phyloP scores from a whole-genome alignment of 2,329 filamentous ascomycete genomes.

The Coniella lustricola region DNA sequence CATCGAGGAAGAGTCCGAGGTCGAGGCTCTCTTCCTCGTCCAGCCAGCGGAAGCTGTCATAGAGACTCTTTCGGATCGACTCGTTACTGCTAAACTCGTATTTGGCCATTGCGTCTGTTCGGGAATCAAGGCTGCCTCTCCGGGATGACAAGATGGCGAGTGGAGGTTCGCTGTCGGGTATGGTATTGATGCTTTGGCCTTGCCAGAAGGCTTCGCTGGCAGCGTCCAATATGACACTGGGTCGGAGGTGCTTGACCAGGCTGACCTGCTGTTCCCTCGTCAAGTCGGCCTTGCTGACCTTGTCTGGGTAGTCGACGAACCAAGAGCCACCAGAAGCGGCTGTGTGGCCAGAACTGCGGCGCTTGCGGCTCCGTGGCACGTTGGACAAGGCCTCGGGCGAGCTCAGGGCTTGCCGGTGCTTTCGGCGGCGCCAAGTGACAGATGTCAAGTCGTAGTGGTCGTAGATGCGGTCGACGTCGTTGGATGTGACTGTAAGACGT shows the following conservation, averaged over 20 bases:
- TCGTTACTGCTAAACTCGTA: slow-evolving; percentile 17
- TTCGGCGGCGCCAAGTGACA: slow-evolving; percentile 24
- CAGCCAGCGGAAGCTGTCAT: slow-evolving; percentile 66
- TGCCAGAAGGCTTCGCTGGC: slow-evolving; percentile 52
- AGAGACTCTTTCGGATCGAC: slow-evolving; percentile 45
- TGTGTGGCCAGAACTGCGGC: slow-evolving; percentile 30
- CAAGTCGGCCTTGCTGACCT: slow-evolving; percentile 64
- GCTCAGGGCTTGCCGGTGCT: slow-evolving; percentile 23
- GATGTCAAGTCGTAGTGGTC: slow-evolving; percentile 29
- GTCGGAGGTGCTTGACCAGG: slow-evolving; percentile 44
- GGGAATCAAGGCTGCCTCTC: slow-evolving; percentile 25
- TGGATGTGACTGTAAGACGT: slow-evolving; percentile 49
- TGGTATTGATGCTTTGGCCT: slow-evolving; percentile 29
- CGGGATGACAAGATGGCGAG: slow-evolving; percentile 24
- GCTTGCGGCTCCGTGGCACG: slow-evolving; percentile 25
- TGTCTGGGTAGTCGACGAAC: slow-evolving; percentile 64
- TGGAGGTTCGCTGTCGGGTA: slow-evolving; percentile 24
- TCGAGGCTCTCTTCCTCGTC: slow-evolving; percentile 68
- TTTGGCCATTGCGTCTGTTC: slow-evolving; percentile 14
- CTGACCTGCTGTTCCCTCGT: slow-evolving; percentile 63
- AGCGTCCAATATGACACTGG: slow-evolving; percentile 27
- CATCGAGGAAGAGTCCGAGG: slow-evolving; percentile 57
- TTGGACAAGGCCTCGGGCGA: slow-evolving; percentile 26
- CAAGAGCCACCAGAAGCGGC: slow-evolving; percentile 54
- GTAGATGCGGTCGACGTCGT: slow-evolving; percentile 28